These are phyloP conservation scores for Cladosporium sp. DNA, from an alignment of 2,329 filamentous ascomycete species.

Conservation along the genomic window DNA sequence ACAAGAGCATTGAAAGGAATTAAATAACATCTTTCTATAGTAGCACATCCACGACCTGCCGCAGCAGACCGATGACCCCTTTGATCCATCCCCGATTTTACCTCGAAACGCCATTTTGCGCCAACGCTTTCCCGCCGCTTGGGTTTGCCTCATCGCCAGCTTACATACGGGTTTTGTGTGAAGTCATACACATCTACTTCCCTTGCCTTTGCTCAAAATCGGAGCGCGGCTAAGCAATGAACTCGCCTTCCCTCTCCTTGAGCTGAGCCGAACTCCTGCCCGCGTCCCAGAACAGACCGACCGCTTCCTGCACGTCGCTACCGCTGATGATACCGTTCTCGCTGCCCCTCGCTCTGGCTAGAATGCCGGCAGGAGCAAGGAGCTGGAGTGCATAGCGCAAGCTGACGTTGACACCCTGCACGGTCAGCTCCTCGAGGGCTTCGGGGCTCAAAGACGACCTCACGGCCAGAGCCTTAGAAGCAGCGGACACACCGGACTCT, in stretches of 20 bases:
- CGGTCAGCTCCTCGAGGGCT: slow-evolving; percentile 81
- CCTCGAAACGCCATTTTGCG: slow-evolving; percentile 7
- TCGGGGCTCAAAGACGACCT: slow-evolving; percentile 72
- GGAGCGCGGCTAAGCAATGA: slow-evolving; percentile 34
- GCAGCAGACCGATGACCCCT: too few relatives aligned
- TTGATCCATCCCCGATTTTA: too few relatives aligned
- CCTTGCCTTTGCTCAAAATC: too few relatives aligned
- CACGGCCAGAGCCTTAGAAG: slow-evolving; percentile 60
- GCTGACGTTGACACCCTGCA: slow-evolving; percentile 84
- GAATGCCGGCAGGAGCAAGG: slow-evolving; percentile 82
- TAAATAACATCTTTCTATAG: slow-evolving; percentile 3
- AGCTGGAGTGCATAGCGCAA: slow-evolving; percentile 91
- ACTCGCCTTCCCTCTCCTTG: slow-evolving; percentile 28
- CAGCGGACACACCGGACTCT: slow-evolving; percentile 14
- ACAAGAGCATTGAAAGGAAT: slow-evolving; percentile 3
- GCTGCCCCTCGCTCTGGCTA: slow-evolving; percentile 65
- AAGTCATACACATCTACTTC: too few relatives aligned
- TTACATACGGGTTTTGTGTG: neutral
- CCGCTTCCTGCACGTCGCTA: slow-evolving; percentile 53
- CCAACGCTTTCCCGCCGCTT: slow-evolving; percentile 9
- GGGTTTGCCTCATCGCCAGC: neutral
- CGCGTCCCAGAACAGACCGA: slow-evolving; percentile 46
- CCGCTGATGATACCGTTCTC: slow-evolving; percentile 40
- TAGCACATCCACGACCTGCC: neutral
- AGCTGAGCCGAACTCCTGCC: slow-evolving; percentile 41